phyloP scores from a whole-genome alignment of 179 eudicot species.

The Silene noctiflora region DNA sequence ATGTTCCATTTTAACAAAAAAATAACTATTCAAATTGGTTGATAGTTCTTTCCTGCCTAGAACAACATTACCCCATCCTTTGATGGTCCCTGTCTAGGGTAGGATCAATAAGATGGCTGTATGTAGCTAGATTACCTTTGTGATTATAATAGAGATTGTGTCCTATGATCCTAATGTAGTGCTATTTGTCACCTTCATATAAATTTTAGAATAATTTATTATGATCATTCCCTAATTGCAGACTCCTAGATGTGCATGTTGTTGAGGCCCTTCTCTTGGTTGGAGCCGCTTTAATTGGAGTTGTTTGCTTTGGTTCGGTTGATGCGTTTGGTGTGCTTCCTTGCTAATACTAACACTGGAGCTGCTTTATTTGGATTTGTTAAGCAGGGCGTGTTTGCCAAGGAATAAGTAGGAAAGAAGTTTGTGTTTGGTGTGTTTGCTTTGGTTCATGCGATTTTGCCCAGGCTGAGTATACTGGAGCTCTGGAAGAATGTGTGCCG shows the following conservation, averaged over 20 bases:
- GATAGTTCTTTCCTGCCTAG: not conserved
- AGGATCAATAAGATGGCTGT: not conserved
- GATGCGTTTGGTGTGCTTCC: not conserved
- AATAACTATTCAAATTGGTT: too few species aligned
- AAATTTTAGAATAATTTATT: too few species aligned
- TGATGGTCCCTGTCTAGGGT: not conserved
- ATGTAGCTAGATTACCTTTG: not conserved
- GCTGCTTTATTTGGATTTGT: not conserved
- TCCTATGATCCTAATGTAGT: not conserved
- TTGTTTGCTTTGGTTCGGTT: not conserved
- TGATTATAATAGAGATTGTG: not conserved
- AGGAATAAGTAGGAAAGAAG: not conserved
- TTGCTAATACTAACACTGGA: not conserved
- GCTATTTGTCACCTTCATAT: not conserved
- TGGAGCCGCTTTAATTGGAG: not conserved
- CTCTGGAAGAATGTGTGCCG: not conserved
- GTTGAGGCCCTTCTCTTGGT: not conserved
- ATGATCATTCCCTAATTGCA: not conserved
- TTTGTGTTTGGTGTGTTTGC: constrained; percentile 2
- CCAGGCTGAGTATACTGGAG: not conserved
- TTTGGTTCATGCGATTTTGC: not conserved
- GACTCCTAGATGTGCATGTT: not conserved
- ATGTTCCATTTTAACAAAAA: not conserved
- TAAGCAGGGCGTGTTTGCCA: not conserved
- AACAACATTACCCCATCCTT: not conserved